Conservation (phyloP, 495 filamentous ascomycete species). For the Penicillium silybi region DNA sequence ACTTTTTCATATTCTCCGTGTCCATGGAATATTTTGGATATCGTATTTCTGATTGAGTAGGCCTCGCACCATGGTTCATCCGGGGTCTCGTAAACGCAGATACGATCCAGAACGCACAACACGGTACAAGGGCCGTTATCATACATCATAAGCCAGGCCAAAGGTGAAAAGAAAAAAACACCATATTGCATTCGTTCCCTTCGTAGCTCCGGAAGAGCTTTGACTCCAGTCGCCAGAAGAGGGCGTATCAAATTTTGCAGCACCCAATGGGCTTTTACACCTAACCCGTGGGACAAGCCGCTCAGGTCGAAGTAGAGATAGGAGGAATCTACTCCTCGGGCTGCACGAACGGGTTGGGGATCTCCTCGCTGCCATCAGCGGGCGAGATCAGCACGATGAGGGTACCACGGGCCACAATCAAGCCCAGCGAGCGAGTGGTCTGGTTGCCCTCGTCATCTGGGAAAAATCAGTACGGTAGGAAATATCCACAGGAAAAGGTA, state of each 20-base stretch:
- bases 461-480: slow-evolving; percentile 10
- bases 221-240: slow-evolving; percentile 5
- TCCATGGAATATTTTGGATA: background rate
- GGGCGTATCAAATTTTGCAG: background rate
- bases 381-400: slow-evolving; percentile 89
- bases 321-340: slow-evolving; percentile 49
- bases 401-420: slow-evolving; percentile 90
- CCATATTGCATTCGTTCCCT: slow-evolving; percentile 21
- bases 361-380: slow-evolving; percentile 90
- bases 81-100: too few species aligned
- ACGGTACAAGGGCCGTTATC: background rate
- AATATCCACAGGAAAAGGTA: background rate
- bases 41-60: background rate
- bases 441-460: slow-evolving; percentile 87
- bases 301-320: background rate
- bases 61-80: background rate
- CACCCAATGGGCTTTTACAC: background rate
- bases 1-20: background rate
- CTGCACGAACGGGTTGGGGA: slow-evolving; percentile 86
- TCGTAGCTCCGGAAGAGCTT: slow-evolving; percentile 24
- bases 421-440: slow-evolving; percentile 74
- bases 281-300: background rate
- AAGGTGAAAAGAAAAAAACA: slow-evolving; percentile 9
- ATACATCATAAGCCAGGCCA: slow-evolving; percentile 7
- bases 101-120: too few species aligned